Evolutionary conservation across 139 green algal species (phyloP), one percentile per base, ranked within the genome.

Genomic region (Tetradesmus obliquus): DNA sequence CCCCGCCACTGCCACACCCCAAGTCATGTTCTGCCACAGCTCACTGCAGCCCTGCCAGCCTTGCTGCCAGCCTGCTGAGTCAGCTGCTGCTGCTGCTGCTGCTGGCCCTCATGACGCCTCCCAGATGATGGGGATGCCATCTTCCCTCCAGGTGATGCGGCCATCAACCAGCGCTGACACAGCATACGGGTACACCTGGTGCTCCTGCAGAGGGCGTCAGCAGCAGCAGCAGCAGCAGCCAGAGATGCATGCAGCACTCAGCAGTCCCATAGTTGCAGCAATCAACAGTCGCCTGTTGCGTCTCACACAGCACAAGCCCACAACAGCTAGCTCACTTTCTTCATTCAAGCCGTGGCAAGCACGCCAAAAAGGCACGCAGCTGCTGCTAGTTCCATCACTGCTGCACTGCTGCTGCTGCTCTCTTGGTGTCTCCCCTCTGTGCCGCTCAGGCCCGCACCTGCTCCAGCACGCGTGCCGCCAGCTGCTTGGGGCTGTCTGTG

Each of bases 91-190:
- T 20, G 60, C 7, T 13, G 60, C 60, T 15, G 81, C 32, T 86
- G 81, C 45, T 55, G 81, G 62, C 32, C 32, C 17, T 84, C 58
- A 95, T 55, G 92, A 90, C 2, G 92, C 93, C 71, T 89, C 82
- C 95, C 95, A 97, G 69, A 99, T 91, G 55, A 98, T 96, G 51
- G 97, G 97, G 0, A 99, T 88, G 13, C 97, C 97, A 93, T 99
- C 98, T 17, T 98, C 95, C 55, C 97, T 93, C 96, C 97, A 99
- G 5, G 92, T 94, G 32, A 99, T 94, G 6, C 98, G 93, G 7
- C 95, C 97, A 55, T 99, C 97, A 80, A 96, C 97, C 85, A 99
- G 90, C 71, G 98, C 98, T 32, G 96, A 93, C 82, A 99, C 96
- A n/a, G 97, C 98, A 71, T 96, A 69, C 0, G 97, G 96, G 92